Percentiles rank a stretch among this genome's conserved stretches.
Evolutionary conservation across 2,329 filamentous ascomycete species (phyloP).

Genomic region (Fusarium nurragi): DNA sequence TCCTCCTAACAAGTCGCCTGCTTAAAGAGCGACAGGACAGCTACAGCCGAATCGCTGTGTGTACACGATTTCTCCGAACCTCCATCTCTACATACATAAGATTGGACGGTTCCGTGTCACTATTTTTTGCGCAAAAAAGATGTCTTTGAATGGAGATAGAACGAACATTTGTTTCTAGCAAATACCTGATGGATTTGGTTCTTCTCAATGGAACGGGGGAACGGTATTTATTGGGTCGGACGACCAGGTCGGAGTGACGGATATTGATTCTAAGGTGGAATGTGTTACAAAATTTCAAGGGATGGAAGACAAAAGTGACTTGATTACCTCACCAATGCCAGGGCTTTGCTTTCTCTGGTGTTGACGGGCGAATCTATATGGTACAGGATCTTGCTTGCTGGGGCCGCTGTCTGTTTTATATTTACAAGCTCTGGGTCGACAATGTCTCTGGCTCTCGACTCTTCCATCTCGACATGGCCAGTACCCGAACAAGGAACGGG

Average conservation of each 20-base stretch:
- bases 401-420: conserved; percentile 45
- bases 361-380: conserved; percentile 45
- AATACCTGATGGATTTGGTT: conserved; percentile 55
- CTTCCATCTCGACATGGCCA: conserved; percentile 6
- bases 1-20: conserved; percentile 68
- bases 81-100: conserved; percentile 31
- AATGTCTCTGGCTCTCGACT: conserved; percentile 6
- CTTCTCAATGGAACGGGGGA: conserved; percentile 52
- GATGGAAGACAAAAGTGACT: conserved; percentile 55
- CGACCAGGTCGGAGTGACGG: conserved; percentile 53
- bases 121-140: conserved; percentile 40
- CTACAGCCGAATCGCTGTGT: conserved; percentile 41
- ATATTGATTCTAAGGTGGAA: conserved; percentile 50
- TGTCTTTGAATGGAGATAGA: conserved; percentile 58
- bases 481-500: neutral
- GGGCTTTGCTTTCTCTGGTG: conserved; percentile 47
- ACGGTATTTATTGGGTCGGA: conserved; percentile 50
- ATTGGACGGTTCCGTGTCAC: conserved; percentile 41
- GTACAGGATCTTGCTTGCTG: conserved; percentile 47
- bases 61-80: conserved; percentile 44
- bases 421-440: conserved; percentile 45
- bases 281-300: conserved; percentile 49
- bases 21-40: conserved; percentile 52
- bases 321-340: conserved; percentile 44
- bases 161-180: conserved; percentile 54